These are phyloP conservation scores for Artemisia argyi DNA, from an alignment of 129 eudicot genomes.

Conservation along the genomic window DNA sequence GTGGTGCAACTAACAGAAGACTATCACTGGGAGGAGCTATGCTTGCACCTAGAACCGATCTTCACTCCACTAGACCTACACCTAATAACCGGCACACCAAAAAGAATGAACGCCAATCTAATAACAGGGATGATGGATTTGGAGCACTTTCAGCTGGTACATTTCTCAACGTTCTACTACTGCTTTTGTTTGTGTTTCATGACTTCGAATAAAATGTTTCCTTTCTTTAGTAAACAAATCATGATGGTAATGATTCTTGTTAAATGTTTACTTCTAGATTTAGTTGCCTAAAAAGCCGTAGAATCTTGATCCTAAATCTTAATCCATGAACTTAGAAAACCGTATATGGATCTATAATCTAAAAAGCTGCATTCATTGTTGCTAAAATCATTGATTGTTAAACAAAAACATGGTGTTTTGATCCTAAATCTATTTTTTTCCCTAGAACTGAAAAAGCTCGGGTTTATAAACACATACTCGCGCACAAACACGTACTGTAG, in stretches of 20 bases:
- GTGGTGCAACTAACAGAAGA: conserved; percentile 74
- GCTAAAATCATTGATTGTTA: no score
- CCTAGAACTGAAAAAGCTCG: no score
- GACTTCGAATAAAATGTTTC: no score
- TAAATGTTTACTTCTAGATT: not conserved
- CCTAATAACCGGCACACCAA: conserved; percentile 66
- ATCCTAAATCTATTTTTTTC: no score
- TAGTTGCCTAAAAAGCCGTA: not conserved
- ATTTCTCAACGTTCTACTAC: not conserved
- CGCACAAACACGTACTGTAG: no score
- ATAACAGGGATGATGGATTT: conserved; percentile 50
- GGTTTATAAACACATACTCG: no score
- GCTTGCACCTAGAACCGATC: conserved; percentile 71
- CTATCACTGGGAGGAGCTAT: conserved; percentile 76
- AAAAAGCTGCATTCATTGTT: not conserved
- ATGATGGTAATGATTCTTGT: not conserved
- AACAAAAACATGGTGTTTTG: no score
- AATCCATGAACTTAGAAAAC: not conserved
- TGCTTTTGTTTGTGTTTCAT: no score
- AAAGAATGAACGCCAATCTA: conserved; percentile 42
- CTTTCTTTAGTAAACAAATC: no score
- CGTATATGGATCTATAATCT: not conserved
- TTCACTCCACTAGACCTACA: conserved; percentile 60
- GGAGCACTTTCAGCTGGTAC: conserved; percentile 65
- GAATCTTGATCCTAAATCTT: not conserved